phyloP scores from a whole-genome alignment of 202 grass and related monocot genomes.

The Panicum virgatum region DNA sequence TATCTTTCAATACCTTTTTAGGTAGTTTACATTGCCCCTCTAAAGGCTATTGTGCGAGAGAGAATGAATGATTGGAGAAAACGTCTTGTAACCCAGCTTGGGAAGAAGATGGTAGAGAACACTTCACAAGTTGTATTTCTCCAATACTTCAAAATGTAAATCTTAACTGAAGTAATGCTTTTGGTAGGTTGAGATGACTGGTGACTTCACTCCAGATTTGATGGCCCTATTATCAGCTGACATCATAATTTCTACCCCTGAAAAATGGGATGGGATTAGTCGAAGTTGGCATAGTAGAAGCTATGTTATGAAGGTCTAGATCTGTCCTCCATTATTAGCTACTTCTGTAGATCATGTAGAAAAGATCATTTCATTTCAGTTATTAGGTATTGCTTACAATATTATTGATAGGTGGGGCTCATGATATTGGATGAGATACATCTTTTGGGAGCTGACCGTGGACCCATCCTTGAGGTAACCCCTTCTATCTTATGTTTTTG shows the following conservation, averaged over 20 bases:
- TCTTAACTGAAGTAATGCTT: conserved; percentile 26
- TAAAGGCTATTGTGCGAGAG: conserved; percentile 94
- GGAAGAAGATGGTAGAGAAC: conserved; percentile 84
- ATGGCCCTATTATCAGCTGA: conserved; percentile 89
- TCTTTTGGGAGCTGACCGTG: conserved; percentile 95
- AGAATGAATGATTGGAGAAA: conserved; percentile 97
- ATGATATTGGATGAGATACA: conserved; percentile 99
- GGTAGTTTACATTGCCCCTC: conserved; percentile 97
- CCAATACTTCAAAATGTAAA: conserved; percentile 6
- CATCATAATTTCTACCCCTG: conserved; percentile 98
- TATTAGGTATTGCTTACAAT: conserved; percentile 22
- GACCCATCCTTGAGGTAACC: conserved; percentile 96
- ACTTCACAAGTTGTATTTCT: conserved; percentile 18
- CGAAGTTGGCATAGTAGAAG: conserved; percentile 94
- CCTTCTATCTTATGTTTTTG: conserved; percentile 10
- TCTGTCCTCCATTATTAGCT: background rate
- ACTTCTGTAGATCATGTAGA: conserved; percentile 23
- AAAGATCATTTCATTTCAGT: conserved; percentile 8
- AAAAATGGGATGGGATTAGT: conserved; percentile 99
- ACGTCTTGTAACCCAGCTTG: conserved; percentile 80
- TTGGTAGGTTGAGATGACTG: conserved; percentile 97
- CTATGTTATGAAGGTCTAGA: conserved; percentile 90
- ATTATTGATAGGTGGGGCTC: conserved; percentile 73
- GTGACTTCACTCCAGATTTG: conserved; percentile 95
- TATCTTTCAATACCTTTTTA: conserved; percentile 33